These are phyloP conservation scores for Ormosia emarginata DNA, from an alignment of 306 rosid genomes.

Conservation along the genomic window DNA sequence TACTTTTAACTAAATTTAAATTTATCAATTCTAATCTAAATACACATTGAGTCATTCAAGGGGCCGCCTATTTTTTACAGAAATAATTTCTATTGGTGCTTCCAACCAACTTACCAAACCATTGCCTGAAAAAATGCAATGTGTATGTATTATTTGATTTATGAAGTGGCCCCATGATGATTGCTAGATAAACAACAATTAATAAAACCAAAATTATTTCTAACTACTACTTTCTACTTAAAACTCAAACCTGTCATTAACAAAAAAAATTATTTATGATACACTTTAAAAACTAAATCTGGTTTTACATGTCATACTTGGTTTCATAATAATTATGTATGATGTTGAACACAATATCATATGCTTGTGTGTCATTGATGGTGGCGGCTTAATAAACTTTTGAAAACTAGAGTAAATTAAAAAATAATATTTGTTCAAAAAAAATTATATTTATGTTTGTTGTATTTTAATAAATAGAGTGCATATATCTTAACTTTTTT, in stretches of 20 bases:
- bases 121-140: not conserved
- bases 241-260: not conserved
- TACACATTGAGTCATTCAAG: slow-evolving; percentile 8
- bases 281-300: not conserved
- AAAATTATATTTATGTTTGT: no score
- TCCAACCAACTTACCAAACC: slow-evolving; percentile 23
- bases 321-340: not conserved
- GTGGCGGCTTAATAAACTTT: no score
- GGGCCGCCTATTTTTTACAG: not conserved
- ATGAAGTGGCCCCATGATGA: not conserved
- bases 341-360: not conserved
- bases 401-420: no score
- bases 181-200: not conserved
- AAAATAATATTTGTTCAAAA: no score
- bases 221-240: not conserved
- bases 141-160: not conserved
- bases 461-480: no score
- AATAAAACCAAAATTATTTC: not conserved
- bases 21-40: no score
- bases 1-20: no score
- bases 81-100: slow-evolving; percentile 19
- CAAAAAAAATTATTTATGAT: not conserved
- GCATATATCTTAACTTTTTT: no score
- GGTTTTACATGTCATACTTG: not conserved
- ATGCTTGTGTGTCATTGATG: no score